Base-by-base conservation (phyloP, 768 basidiomycete species). In the Tylopilus sp. region DNA sequence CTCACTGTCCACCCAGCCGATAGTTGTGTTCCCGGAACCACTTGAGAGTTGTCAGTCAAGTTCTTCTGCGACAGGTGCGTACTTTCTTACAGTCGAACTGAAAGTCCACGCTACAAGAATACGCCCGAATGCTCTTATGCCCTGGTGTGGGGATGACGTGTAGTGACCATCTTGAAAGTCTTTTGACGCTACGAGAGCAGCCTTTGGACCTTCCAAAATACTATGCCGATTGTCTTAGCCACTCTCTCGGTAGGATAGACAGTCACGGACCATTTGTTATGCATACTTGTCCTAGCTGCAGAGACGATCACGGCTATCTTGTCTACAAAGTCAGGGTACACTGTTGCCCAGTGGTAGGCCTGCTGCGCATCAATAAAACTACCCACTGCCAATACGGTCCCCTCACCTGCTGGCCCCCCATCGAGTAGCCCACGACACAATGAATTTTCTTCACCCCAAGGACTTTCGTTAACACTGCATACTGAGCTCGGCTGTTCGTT, bases 31-130 rank as follows among this genome's bases (percentile, higher is more conserved):
- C 63, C 45, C 79, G 71, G 68, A 74, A 83, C 80, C 80, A 83
- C 82, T 83, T 52, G 25, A 19, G 3, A 48, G 2, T 29, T 16
- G 44, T 0, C 33, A 38, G 33, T 57, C 8, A 43, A 25, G 4
- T 19, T 41, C 92, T 70, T 95, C 90, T 52, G 93, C 74, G 17
- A 92, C 90, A 48, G 91, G 79, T n/a, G 90, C 89, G 52, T 86
- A 84, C 92, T 74, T 43, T 62, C 73, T 34, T 47, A 80, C 80
- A 31, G 78, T 70, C 58, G 81, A 78, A 10, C 80, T 76, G 55
- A 77, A 81, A 19, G 78, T 76, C 80, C 82, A 83, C 19, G 76
- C 75, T 47, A 76, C 74, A 54, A 80, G 21, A 24, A 71, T 78
- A 16, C 82, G 72, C 2, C 74, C 80, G 49, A 81, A 83, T 6